Evolutionary conservation across 2,329 filamentous ascomycete species (phyloP).

Genomic region (Fusarium sacchari): DNA sequence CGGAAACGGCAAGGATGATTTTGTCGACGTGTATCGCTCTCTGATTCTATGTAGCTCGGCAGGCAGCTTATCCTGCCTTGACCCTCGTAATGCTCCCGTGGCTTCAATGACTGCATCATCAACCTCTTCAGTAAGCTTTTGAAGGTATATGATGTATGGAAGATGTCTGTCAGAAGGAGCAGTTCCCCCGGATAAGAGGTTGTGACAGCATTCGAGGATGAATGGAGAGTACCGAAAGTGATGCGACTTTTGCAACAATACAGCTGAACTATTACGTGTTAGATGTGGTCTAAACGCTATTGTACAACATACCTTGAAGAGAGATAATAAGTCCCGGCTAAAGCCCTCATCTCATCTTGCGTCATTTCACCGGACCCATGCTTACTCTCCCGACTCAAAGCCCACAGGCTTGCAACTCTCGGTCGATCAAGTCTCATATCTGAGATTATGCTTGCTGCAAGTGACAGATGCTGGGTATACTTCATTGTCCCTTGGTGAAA

Average conservation of each 20-base stretch:
- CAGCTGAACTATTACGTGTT: slow-evolving; percentile 17
- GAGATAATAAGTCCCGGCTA: slow-evolving; percentile 47
- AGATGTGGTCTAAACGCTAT: neutral
- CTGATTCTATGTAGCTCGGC: slow-evolving; percentile 35
- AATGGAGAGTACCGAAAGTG: slow-evolving; percentile 43
- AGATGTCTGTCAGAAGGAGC: slow-evolving; percentile 44
- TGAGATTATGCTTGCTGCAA: slow-evolving; percentile 46
- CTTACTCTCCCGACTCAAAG: slow-evolving; percentile 38
- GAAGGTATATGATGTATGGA: slow-evolving; percentile 44
- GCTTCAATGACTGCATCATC: slow-evolving; percentile 41
- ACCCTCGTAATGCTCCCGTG: neutral
- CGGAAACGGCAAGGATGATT: slow-evolving; percentile 41
- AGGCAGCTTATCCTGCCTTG: slow-evolving; percentile 6
- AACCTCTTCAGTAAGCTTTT: slow-evolving; percentile 46
- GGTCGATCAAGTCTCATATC: slow-evolving; percentile 47
- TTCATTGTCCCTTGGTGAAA: slow-evolving; percentile 44
- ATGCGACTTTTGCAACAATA: slow-evolving; percentile 47
- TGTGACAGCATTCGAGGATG: slow-evolving; percentile 42
- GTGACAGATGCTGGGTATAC: slow-evolving; percentile 45
- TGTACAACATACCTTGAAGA: slow-evolving; percentile 42
- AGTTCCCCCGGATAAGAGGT: slow-evolving; percentile 16
- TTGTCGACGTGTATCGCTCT: slow-evolving; percentile 35
- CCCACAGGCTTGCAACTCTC: slow-evolving; percentile 43
- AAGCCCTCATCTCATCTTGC: slow-evolving; percentile 44
- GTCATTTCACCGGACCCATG: slow-evolving; percentile 28